Evolutionary conservation across 176 grass and related monocot genomes (phyloP).

Genomic region (Oryza australiensis): DNA sequence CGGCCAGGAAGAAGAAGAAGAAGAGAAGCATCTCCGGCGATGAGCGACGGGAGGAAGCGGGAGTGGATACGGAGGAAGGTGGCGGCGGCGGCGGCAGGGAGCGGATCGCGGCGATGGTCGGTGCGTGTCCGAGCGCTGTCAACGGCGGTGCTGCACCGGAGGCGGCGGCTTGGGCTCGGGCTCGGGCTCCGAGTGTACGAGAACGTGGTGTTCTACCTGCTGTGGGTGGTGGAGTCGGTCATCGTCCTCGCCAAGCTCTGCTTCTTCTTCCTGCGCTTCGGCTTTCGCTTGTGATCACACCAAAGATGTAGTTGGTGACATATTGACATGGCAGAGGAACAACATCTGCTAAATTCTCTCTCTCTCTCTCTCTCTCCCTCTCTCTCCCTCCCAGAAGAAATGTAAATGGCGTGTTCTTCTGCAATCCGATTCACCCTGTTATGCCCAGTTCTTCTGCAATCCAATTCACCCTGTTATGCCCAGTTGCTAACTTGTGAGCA

Average conservation of each 20-base stretch:
- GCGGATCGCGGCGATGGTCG: constrained; percentile 23
- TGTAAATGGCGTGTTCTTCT: too few species aligned
- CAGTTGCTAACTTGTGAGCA: too few species aligned
- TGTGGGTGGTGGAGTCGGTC: constrained; percentile 51
- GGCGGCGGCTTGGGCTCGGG: not conserved
- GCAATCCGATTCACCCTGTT: too few species aligned
- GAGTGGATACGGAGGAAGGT: constrained; percentile 50
- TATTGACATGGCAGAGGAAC: too few species aligned
- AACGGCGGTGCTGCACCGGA: constrained; percentile 16
- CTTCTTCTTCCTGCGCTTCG: constrained; percentile 63
- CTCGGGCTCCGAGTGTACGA: constrained; percentile 33
- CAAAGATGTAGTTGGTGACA: not conserved
- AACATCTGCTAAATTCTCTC: too few species aligned
- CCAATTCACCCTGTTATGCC: too few species aligned
- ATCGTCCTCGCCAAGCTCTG: constrained; percentile 52
- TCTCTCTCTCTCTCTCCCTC: too few species aligned
- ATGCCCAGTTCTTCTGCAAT: too few species aligned
- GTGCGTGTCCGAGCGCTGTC: constrained; percentile 33
- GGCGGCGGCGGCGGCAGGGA: not conserved
- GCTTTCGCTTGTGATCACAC: constrained; percentile 36
- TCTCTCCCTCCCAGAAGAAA: too few species aligned
- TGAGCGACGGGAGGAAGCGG: constrained; percentile 45
- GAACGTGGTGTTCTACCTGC: constrained; percentile 42
- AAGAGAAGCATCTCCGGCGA: not conserved
- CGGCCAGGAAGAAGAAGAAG: not conserved